A percentile compares a stretch with the other conserved stretches of the same genome.
Conservation (phyloP, 106 monocot genomes). For the Phalaenopsis equestris region DNA sequence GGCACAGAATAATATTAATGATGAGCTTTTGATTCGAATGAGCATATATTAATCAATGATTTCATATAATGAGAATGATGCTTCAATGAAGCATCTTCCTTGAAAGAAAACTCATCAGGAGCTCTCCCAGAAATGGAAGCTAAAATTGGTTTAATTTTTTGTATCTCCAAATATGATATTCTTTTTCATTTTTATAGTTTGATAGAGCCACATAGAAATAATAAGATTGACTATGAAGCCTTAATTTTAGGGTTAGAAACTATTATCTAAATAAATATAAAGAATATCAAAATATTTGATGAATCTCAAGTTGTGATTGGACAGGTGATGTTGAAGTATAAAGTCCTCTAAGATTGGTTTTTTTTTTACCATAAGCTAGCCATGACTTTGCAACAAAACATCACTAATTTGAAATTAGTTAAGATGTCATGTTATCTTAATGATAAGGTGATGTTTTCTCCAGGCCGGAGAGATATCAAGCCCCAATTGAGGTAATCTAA, state of each 20-base stretch:
- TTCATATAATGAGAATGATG: neutral
- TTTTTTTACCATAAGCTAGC: no score
- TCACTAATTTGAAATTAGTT: neutral
- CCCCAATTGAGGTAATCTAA: neutral
- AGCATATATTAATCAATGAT: neutral
- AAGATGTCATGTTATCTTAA: neutral
- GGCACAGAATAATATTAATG: neutral
- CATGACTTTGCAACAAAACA: no score
- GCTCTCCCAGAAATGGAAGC: neutral
- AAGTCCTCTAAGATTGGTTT: no score
- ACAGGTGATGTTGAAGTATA: no score
- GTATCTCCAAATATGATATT: neutral
- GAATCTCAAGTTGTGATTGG: neutral
- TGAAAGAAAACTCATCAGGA: neutral
- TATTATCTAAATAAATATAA: neutral
- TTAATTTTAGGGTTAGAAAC: neutral
- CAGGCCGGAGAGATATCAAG: neutral
- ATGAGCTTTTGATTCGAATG: neutral
- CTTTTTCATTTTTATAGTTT: neutral
- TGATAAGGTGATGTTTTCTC: neutral
- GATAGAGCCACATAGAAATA: neutral
- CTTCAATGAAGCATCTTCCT: constrained; percentile 3
- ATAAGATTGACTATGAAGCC: constrained; percentile 10
- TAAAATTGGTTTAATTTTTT: neutral
- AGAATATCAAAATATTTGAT: neutral